Conservation (phyloP, 441 rosid genomes). For the Rhodomyrtus psidioides region DNA sequence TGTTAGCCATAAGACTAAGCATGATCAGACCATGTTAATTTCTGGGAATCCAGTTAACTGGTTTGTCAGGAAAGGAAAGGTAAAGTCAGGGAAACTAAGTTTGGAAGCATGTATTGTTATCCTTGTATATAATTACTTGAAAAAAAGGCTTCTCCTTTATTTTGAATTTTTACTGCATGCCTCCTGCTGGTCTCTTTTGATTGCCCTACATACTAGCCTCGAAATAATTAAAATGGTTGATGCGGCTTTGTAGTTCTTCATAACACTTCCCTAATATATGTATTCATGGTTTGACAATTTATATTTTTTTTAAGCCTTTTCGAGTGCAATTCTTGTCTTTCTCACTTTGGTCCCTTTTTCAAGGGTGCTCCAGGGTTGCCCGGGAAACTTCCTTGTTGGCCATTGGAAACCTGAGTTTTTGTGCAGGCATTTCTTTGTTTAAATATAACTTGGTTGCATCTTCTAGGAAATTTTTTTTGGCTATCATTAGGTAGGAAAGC, state of each 20-base stretch:
- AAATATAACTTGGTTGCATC: not conserved
- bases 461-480: not conserved
- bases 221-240: not conserved
- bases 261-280: not conserved
- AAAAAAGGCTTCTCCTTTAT: slow-evolving; percentile 8
- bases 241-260: not conserved
- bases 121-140: slow-evolving; percentile 9
- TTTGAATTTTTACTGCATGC: slow-evolving; percentile 7
- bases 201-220: not conserved
- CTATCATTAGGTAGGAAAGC: not conserved
- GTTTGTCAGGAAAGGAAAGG: slow-evolving; percentile 50
- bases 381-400: not conserved
- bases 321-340: not conserved
- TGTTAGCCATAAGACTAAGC: slow-evolving; percentile 19
- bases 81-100: slow-evolving; percentile 28
- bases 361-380: not conserved
- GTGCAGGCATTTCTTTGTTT: not conserved
- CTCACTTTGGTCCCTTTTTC: not conserved
- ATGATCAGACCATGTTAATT: slow-evolving; percentile 17
- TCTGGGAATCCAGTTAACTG: slow-evolving; percentile 34
- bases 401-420: not conserved
- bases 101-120: slow-evolving; percentile 15
- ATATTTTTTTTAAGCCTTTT: not conserved
- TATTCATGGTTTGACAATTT: not conserved
- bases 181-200: slow-evolving; percentile 1